Evolutionary conservation across 176 grass and related monocot genomes (phyloP).

Genomic region (Rhynchospora pubera): DNA sequence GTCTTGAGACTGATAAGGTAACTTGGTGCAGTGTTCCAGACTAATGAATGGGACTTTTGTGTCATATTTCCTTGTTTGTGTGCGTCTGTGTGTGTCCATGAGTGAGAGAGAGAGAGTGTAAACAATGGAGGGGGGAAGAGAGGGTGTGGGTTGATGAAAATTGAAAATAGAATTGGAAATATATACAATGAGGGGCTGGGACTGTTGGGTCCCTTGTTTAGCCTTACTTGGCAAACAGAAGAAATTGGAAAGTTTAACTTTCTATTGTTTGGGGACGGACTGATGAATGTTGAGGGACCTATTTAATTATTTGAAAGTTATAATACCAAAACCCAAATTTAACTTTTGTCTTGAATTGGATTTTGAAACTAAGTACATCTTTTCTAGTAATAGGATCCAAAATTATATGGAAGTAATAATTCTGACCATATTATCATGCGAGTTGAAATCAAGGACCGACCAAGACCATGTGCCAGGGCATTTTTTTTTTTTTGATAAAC

Average conservation of each 20-base stretch:
- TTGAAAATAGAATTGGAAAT: not conserved
- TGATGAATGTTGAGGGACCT: not conserved
- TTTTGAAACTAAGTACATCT: not conserved
- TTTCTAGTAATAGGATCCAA: not conserved
- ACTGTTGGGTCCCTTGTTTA: not conserved
- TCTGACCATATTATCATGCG: not conserved
- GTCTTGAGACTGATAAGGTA: not conserved
- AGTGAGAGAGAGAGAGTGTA: not conserved
- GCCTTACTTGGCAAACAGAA: not conserved
- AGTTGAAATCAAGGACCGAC: not conserved
- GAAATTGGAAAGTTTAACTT: not conserved
- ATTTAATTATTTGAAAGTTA: not conserved
- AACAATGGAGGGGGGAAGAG: not conserved
- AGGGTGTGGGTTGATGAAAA: not conserved
- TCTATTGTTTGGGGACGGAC: not conserved
- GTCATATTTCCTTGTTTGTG: not conserved
- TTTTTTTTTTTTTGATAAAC: not conserved
- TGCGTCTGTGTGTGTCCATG: not conserved
- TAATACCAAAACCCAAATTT: not conserved
- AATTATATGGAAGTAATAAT: not conserved
- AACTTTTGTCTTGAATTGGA: no score
- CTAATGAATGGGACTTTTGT: not conserved
- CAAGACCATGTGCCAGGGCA: not conserved
- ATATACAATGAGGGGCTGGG: no score
- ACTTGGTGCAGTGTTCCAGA: not conserved